Percentiles rank a stretch among this genome's conserved stretches.
phyloP scores from a whole-genome alignment of 2,329 filamentous ascomycete genomes.

The Claviceps citrina region DNA sequence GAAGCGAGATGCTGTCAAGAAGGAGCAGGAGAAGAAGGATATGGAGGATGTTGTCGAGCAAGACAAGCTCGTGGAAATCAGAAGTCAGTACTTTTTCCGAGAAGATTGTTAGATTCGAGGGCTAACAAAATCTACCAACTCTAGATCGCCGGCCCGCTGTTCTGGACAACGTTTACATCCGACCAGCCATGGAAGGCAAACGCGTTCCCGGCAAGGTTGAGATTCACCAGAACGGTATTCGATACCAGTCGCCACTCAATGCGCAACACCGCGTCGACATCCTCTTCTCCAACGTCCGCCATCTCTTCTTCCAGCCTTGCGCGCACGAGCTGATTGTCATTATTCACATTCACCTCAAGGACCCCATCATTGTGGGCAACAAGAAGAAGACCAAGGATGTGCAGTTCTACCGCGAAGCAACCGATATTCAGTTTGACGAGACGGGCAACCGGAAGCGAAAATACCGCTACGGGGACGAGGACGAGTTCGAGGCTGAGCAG shows the following conservation, averaged over 20 bases:
- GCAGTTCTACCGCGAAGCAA: constrained; percentile 94
- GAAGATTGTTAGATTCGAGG: neutral
- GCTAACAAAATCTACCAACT: neutral
- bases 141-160: constrained; percentile 75
- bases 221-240: constrained; percentile 97
- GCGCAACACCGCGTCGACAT: constrained; percentile 78
- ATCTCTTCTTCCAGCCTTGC: constrained; percentile 96
- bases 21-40: constrained; percentile 97
- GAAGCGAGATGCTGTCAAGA: constrained; percentile 81
- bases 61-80: constrained; percentile 87
- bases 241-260: constrained; percentile 71
- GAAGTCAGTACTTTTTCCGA: constrained; percentile 46
- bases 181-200: constrained; percentile 90
- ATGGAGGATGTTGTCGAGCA: constrained; percentile 99
- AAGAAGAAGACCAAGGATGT: constrained; percentile 97
- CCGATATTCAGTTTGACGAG: constrained; percentile 96
- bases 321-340: constrained; percentile 93
- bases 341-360: constrained; percentile 94
- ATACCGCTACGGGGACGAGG: constrained; percentile 93
- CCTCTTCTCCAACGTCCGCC: constrained; percentile 94
- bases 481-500: constrained; percentile 96
- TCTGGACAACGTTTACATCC: constrained; percentile 87
- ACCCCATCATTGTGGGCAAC: constrained; percentile 95
- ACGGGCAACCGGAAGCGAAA: constrained; percentile 96
- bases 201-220: constrained; percentile 90